These are phyloP conservation scores for Penicillium sclerotiorum DNA, from an alignment of 2,329 filamentous ascomycete genomes.

Conservation along the genomic window DNA sequence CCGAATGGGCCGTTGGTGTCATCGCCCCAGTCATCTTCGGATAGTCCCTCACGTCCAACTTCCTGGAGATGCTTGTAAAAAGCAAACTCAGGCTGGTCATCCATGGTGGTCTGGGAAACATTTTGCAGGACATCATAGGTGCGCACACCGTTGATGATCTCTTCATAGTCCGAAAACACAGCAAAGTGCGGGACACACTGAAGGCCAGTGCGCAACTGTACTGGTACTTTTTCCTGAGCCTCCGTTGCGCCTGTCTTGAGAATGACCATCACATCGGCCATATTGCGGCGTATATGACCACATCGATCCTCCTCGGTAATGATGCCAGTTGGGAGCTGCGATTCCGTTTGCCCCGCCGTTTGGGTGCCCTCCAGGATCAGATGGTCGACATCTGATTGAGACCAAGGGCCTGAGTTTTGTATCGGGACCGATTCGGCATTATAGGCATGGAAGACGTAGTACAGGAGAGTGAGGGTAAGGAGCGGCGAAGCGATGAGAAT, in stretches of 20 bases:
- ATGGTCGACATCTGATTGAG: constrained; percentile 9
- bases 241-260: constrained; percentile 35
- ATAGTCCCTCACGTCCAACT: constrained; percentile 44
- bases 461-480: constrained; percentile 22
- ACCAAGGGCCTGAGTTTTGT: constrained; percentile 6
- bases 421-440: background rate
- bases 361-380: constrained; percentile 12
- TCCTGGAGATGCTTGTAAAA: constrained; percentile 52
- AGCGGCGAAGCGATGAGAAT: constrained; percentile 26
- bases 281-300: constrained; percentile 17
- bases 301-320: constrained; percentile 17
- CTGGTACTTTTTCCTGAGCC: constrained; percentile 29
- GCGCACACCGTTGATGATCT: constrained; percentile 28
- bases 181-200: constrained; percentile 32
- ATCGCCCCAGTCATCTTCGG: constrained; percentile 28
- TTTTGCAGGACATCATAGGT: constrained; percentile 30
- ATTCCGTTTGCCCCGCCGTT: background rate
- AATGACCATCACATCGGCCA: constrained; percentile 31
- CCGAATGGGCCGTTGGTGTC: constrained; percentile 37
- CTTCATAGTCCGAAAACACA: constrained; percentile 34
- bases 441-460: constrained; percentile 18
- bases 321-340: background rate
- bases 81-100: constrained; percentile 47
- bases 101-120: constrained; percentile 22
- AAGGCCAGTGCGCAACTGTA: constrained; percentile 32